phyloP scores from a whole-genome alignment of 2,329 filamentous ascomycete species.

The Scytalidium sp. region DNA sequence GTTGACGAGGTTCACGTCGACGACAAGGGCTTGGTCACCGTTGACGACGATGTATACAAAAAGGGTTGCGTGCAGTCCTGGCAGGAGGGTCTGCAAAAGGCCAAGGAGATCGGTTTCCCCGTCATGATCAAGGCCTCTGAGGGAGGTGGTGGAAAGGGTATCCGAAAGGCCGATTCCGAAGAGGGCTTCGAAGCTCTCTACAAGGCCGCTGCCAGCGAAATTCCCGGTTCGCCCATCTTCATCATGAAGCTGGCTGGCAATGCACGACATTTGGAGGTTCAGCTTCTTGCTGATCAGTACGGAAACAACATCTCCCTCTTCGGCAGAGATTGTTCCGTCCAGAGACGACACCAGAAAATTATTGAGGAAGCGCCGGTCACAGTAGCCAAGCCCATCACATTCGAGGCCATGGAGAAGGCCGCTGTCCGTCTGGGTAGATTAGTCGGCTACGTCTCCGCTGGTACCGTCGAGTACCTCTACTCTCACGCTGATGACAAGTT shows the following conservation, averaged over 20 bases:
- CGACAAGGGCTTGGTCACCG: constrained; percentile 83
- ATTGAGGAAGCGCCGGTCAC: constrained; percentile 98
- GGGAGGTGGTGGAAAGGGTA: constrained; percentile 98
- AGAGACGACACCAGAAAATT: constrained; percentile 98
- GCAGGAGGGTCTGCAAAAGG: constrained; percentile 84
- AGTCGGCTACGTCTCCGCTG: constrained; percentile 96
- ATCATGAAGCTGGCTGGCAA: constrained; percentile 99
- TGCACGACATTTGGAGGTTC: constrained; percentile 94
- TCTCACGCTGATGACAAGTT: constrained; percentile 98
- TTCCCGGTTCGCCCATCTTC: constrained; percentile 98
- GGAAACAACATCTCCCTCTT: constrained; percentile 99
- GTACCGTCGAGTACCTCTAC: constrained; percentile 98
- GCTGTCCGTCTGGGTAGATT: constrained; percentile 90
- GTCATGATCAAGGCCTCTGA: constrained; percentile 99
- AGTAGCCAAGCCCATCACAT: constrained; percentile 84
- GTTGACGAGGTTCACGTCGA: constrained; percentile 80
- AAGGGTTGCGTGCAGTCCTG: constrained; percentile 89
- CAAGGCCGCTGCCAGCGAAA: constrained; percentile 94
- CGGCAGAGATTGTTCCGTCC: constrained; percentile 96
- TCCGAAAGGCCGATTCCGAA: constrained; percentile 87
- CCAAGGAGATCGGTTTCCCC: constrained; percentile 90
- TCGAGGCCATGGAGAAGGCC: constrained; percentile 94
- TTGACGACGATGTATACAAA: constrained; percentile 78
- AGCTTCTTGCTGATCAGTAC: constrained; percentile 96
- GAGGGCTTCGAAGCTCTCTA: constrained; percentile 84